Conservation (phyloP, 192 early-diverging fungal species). For the Fimicolochytrium jonesii region DNA sequence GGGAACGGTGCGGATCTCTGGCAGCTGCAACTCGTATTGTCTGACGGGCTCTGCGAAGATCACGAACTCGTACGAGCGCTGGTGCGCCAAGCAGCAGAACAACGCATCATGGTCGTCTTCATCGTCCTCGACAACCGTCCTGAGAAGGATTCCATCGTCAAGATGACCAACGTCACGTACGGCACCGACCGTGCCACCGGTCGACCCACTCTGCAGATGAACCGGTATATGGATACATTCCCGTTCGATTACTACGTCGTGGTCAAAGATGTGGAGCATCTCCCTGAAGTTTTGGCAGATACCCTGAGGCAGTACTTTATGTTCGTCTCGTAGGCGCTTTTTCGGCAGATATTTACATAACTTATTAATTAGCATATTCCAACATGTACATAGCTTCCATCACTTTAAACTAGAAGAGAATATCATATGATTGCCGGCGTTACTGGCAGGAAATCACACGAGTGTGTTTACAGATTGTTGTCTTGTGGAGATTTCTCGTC, state of each 20-base stretch:
- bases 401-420: too few species aligned
- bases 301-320: conserved; percentile 96
- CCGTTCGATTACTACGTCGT: conserved; percentile 98
- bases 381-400: too few species aligned
- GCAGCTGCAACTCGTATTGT: conserved; percentile 94
- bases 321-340: conserved; percentile 61
- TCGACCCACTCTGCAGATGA: conserved; percentile 62
- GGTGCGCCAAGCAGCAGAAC: conserved; percentile 77
- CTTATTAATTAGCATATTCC: too few species aligned
- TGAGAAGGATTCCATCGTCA: conserved; percentile 80
- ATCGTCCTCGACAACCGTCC: conserved; percentile 86
- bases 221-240: conserved; percentile 90
- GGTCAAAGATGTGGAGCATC: conserved; percentile 76
- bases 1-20: conserved; percentile 69
- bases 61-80: conserved; percentile 77
- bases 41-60: conserved; percentile 96
- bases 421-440: too few species aligned
- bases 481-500: too few species aligned
- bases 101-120: conserved; percentile 94
- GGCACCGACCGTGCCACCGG: conserved; percentile 44
- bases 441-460: too few species aligned
- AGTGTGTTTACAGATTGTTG: too few species aligned
- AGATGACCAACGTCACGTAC: conserved; percentile 86
- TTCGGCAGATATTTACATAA: too few species aligned
- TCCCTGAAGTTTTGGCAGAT: conserved; percentile 87